Conservation (phyloP, 495 filamentous ascomycete genomes). For the Penicillium daleae region DNA sequence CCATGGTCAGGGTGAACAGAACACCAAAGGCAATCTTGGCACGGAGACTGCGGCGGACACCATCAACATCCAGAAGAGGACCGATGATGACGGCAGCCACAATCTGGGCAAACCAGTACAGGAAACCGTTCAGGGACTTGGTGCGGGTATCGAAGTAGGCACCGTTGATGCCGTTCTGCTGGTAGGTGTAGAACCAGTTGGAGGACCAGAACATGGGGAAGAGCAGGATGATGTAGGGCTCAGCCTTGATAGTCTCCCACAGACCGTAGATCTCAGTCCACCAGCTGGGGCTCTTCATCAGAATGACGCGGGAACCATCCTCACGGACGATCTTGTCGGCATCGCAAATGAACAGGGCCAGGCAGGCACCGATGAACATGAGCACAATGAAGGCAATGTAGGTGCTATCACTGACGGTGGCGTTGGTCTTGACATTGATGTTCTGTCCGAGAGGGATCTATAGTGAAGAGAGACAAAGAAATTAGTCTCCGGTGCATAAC, state of each 20-base stretch:
- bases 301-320: conserved; percentile 75
- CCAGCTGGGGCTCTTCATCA: conserved; percentile 84
- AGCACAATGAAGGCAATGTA: conserved; percentile 58
- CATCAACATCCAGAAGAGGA: conserved; percentile 44
- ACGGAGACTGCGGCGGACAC: conserved; percentile 43
- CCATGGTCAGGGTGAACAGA: conserved; percentile 47
- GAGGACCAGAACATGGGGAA: conserved; percentile 63
- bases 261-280: conserved; percentile 48
- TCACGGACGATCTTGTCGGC: conserved; percentile 71
- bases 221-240: conserved; percentile 48
- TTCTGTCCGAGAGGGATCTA: conserved; percentile 51
- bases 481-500: too few species aligned
- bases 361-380: conserved; percentile 56
- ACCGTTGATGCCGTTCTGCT: conserved; percentile 58
- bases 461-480: conserved; percentile 7
- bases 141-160: conserved; percentile 53
- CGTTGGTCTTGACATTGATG: conserved; percentile 38
- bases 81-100: conserved; percentile 51
- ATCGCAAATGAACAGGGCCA: conserved; percentile 60
- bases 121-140: conserved; percentile 49
- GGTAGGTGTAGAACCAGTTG: conserved; percentile 81
- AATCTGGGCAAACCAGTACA: conserved; percentile 60
- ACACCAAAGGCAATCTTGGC: conserved; percentile 44
- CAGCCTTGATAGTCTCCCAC: conserved; percentile 40
- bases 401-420: conserved; percentile 50